Percentiles rank a stretch among this genome's conserved stretches.
Evolutionary conservation across 2,329 filamentous ascomycete species (phyloP).

Genomic region (Xylaria sp.): DNA sequence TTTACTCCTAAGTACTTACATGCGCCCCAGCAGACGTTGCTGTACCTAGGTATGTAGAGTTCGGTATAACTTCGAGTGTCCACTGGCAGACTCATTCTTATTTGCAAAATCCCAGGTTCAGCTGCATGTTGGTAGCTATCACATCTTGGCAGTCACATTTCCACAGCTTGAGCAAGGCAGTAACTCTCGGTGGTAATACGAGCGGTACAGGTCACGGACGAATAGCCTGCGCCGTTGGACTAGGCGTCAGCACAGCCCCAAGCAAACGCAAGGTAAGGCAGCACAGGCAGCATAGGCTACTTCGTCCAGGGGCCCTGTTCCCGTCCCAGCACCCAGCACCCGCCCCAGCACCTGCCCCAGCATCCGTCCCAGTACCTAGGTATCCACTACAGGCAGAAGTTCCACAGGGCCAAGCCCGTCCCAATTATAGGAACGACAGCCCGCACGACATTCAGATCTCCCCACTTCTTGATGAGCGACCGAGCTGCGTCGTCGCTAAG

Average conservation of each 20-base stretch:
- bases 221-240: slow-evolving; percentile 1
- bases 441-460: slow-evolving; percentile 35
- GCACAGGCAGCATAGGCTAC: not conserved
- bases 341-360: no score
- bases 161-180: not conserved
- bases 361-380: no score
- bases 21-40: no score
- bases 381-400: slow-evolving; percentile 31
- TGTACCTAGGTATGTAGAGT: no score
- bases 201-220: not conserved
- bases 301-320: not conserved
- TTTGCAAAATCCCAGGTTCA: no score
- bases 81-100: no score
- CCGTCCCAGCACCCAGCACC: not conserved
- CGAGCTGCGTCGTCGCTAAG: slow-evolving; percentile 35
- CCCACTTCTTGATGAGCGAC: slow-evolving; percentile 38
- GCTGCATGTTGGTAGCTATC: not conserved
- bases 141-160: not conserved
- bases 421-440: slow-evolving; percentile 37
- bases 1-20: no score
- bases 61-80: not conserved
- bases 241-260: slow-evolving; percentile 1
- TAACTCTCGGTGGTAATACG: no score
- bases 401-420: slow-evolving; percentile 40
- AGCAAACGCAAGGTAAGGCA: not conserved